Base-by-base conservation (phyloP, 768 basidiomycete species). In the Lactarius quietus region DNA sequence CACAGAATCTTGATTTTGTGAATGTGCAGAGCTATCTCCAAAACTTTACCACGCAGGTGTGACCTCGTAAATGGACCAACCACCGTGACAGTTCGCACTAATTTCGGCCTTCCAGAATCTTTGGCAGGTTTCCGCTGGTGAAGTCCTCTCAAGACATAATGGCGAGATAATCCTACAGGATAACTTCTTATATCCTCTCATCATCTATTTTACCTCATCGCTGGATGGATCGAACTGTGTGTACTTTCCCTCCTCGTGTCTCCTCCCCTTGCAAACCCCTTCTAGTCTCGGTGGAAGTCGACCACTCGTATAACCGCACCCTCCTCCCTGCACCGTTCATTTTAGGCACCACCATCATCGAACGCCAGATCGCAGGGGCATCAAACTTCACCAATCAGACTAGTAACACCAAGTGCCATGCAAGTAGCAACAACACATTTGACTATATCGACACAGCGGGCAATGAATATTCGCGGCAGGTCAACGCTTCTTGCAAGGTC, bases 371-470 rank as follows among this genome's bases (percentile, higher is more conserved):
- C 38, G 80, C 52, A 84, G 86, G 74, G n/a, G 86, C 83, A 23
- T 83, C 81, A 74, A 84, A 85, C 74, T 74, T 76, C 15, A 70
- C 77, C 1, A 72, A 76, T 1, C 72, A 78, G 36, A 74, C 75
- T 1, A 83, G 84, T 15, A 86, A 84, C 71, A 74, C 74, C 8
- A 88, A 86, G 8, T 61, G 41, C 1, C 89, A 89, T 62, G 89
- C 89, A 31, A 88, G 86, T 7, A 89, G 79, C 74, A 83, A 82
- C 75, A 91, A 91, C 72, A 81, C 80, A 1, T 86, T 92, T 74
- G 74, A 73, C 38, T 93, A 90, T 71, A 67, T 73, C 15, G 88
- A 92, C 72, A 69, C 70, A 52, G 74, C 75, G 7, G 86, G 23
- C 5, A 48, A 48, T 23, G 23, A 3, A 48, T 23, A 48, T 12